Conservation (phyloP, 352 stramenopile genomes). For the Phytophthora podocarpi region DNA sequence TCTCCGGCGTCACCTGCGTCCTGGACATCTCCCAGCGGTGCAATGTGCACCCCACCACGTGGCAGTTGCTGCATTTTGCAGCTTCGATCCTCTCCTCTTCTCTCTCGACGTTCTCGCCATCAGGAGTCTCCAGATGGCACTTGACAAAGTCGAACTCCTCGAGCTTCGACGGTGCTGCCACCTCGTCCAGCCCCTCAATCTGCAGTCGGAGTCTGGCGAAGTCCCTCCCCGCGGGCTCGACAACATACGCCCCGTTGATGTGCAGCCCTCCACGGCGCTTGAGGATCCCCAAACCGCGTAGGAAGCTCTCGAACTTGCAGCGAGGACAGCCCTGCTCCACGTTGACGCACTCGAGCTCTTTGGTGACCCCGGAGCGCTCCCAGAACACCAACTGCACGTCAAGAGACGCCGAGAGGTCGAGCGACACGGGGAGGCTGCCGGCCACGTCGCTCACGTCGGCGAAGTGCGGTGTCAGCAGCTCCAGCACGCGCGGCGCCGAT, state of each 20-base stretch:
- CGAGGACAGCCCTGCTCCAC: conserved; percentile 33
- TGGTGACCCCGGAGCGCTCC: conserved; percentile 19
- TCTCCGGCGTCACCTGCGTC: neutral
- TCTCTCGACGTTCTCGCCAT: neutral
- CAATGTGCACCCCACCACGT: conserved; percentile 60
- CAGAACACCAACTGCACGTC: conserved; percentile 40
- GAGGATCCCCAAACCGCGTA: conserved; percentile 46
- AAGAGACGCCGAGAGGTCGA: conserved; percentile 28
- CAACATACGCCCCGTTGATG: conserved; percentile 46
- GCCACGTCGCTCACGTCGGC: conserved; percentile 5
- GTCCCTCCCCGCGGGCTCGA: conserved; percentile 7
- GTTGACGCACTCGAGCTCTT: conserved; percentile 50
- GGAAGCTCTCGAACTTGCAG: conserved; percentile 51
- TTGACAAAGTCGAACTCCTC: conserved; percentile 54
- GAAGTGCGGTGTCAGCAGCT: conserved; percentile 37
- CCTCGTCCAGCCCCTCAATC: conserved; percentile 31
- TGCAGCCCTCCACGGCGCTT: conserved; percentile 36
- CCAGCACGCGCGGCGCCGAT: conserved; percentile 17
- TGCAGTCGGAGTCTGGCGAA: conserved; percentile 51
- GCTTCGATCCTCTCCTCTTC: conserved; percentile 12
- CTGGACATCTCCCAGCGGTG: conserved; percentile 28
- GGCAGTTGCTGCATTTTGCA: conserved; percentile 47
- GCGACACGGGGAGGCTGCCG: conserved; percentile 14
- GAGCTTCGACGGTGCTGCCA: conserved; percentile 18
- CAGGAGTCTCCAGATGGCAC: conserved; percentile 44